Base-by-base conservation (phyloP, 352 stramenopile genomes). In the Pseudoperonospora humuli region DNA sequence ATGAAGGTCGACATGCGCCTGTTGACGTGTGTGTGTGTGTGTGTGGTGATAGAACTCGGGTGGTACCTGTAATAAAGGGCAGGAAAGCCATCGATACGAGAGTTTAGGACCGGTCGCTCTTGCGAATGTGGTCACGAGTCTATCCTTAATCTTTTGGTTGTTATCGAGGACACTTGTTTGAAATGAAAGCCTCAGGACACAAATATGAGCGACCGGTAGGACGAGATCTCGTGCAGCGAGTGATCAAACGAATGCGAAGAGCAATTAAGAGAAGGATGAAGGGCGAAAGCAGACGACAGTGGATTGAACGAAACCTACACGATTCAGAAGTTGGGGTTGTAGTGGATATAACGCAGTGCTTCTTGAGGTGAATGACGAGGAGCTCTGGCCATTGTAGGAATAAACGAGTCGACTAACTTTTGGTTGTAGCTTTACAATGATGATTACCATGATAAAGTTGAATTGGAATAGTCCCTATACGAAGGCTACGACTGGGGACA, bases 221-320 rank as follows among this genome's bases (percentile, higher is more conserved):
- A 14, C 39, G 27, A 8, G 28, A 51, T 45, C 18, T 70, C 5
- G 9, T 59, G 28, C 36, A 41, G 13, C 31, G 45, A 27, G 45
- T 54, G 7, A 29, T 40, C 10, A 61, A 49, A 28, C 32, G 45
- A 13, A 52, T 74, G 18, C n/a, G 46, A 59, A 11, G 61, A 13
- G 60, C 64, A 25, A 59, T 86, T 15, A 84, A 84, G 41, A 57
- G 75, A 10, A 61, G 73, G 3, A 76, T 84, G 41, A 78, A 70
- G 21, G 75, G 75, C 15, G 71, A 86, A 40, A 81, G 69, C 42
- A 62, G 60, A 17, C 71, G 75, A 0, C 69, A 84, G 44, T 86
- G 75, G 75, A 76, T 84, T 23, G 71, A 86, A 47, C 61, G 75
- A 11, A 86, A 84, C 56, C 20, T 86, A 25, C 74, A 83, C 23